phyloP scores from a whole-genome alignment of 192 early-diverging fungal genomes.

The Entomortierella lignicola region DNA sequence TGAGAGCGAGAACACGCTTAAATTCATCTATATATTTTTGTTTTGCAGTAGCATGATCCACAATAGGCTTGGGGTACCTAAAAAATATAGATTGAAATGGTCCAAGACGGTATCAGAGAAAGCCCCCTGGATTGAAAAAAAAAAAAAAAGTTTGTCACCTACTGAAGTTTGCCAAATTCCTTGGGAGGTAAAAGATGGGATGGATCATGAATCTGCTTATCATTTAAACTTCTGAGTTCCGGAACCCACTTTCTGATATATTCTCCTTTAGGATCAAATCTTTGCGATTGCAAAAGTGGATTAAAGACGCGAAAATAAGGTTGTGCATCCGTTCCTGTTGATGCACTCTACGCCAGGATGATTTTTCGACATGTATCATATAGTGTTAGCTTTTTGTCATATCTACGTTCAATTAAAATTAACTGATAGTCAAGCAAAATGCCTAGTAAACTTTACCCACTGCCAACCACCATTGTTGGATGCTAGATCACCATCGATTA shows the following conservation, averaged over 20 bases:
- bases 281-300: constrained; percentile 55
- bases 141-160: neutral
- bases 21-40: constrained; percentile 59
- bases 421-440: too few species aligned
- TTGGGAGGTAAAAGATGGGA: constrained; percentile 22
- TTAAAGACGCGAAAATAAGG: constrained; percentile 85
- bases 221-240: constrained; percentile 61
- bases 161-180: constrained; percentile 59
- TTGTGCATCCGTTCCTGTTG: constrained; percentile 76
- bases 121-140: neutral
- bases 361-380: constrained; percentile 1
- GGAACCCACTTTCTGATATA: constrained; percentile 73
- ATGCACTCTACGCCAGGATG: constrained; percentile 62
- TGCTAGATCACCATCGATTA: constrained; percentile 79
- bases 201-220: constrained; percentile 70
- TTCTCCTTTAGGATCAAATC: constrained; percentile 68
- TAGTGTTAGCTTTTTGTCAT: too few species aligned
- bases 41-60: constrained; percentile 72
- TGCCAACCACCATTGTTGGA: constrained; percentile 82
- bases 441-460: constrained; percentile 49
- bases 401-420: too few species aligned
- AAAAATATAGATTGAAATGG: neutral
- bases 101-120: too few species aligned
- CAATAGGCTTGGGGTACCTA: constrained; percentile 70
- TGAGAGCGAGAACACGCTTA: constrained; percentile 51